Percentiles rank a stretch among this genome's conserved stretches.
Evolutionary conservation across 352 stramenopile genomes (phyloP).

Genomic region (Phytophthora aleatoria): DNA sequence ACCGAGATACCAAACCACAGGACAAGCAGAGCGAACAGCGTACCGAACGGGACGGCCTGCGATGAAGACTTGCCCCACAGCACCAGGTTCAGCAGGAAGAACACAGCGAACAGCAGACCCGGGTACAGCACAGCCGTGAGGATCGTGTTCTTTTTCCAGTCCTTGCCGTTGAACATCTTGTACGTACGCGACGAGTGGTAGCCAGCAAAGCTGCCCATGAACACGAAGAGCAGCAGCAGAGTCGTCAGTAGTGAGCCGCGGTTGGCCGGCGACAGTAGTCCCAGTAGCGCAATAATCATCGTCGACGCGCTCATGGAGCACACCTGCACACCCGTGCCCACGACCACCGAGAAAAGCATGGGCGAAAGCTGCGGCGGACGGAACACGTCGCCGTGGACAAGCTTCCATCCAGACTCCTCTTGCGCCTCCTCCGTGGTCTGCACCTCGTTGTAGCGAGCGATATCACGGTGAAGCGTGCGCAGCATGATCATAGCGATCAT

Average conservation of each 20-base stretch:
- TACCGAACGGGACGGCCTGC: constrained; percentile 95
- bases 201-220: constrained; percentile 96
- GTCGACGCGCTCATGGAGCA: constrained; percentile 94
- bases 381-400: constrained; percentile 98
- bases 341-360: constrained; percentile 95
- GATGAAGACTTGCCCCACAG: constrained; percentile 89
- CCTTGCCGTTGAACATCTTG: constrained; percentile 98
- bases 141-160: constrained; percentile 98
- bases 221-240: constrained; percentile 97
- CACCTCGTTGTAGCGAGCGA: constrained; percentile 96
- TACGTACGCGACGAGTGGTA: constrained; percentile 97
- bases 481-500: constrained; percentile 99
- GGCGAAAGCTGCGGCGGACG: constrained; percentile 93
- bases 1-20: constrained; percentile 98
- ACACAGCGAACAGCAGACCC: constrained; percentile 92
- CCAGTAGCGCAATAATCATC: constrained; percentile 94
- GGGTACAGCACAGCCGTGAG: constrained; percentile 96
- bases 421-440: constrained; percentile 94
- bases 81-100: constrained; percentile 97
- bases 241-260: constrained; percentile 96
- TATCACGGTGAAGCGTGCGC: constrained; percentile 98
- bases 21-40: constrained; percentile 96
- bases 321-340: constrained; percentile 97
- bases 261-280: constrained; percentile 96
- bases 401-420: constrained; percentile 97